Percentiles rank a stretch among this genome's conserved stretches.
These are phyloP conservation scores for Arctium lappa DNA, from an alignment of 129 eudicot species.

Conservation along the genomic window DNA sequence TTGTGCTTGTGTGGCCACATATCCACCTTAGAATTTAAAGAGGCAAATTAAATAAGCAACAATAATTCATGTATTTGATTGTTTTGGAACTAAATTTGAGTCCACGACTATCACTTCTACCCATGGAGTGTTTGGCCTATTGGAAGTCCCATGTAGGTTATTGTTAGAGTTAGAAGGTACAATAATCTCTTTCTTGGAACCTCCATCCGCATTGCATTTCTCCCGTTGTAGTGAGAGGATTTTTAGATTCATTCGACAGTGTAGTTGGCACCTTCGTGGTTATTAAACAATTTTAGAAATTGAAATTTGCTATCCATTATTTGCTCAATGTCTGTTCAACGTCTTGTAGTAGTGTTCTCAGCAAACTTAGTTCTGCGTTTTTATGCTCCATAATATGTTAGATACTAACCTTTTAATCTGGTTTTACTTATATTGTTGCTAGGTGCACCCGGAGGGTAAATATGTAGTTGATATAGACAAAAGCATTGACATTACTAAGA, in stretches of 20 bases:
- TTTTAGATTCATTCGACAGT: no score
- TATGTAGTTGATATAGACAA: slow-evolving; percentile 44
- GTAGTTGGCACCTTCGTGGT: background rate
- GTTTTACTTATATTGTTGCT: background rate
- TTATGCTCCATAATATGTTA: background rate
- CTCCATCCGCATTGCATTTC: no score
- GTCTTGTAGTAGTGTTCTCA: background rate
- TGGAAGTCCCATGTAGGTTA: no score
- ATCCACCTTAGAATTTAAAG: background rate
- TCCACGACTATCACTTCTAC: no score
- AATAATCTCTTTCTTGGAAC: no score
- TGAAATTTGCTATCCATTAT: background rate
- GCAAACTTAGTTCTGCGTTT: background rate
- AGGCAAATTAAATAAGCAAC: background rate
- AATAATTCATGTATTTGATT: no score
- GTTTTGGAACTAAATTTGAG: no score
- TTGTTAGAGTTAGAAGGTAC: no score
- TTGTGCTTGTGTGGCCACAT: background rate
- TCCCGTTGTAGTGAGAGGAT: no score
- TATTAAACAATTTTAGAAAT: background rate
- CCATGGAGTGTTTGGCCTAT: no score
- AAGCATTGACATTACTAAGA: slow-evolving; percentile 42
- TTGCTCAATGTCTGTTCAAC: background rate
- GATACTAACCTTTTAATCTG: background rate
- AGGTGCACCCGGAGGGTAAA: slow-evolving; percentile 42